These are phyloP conservation scores for Fraxinus anomala DNA, from an alignment of 257 asterid genomes.

Conservation along the genomic window DNA sequence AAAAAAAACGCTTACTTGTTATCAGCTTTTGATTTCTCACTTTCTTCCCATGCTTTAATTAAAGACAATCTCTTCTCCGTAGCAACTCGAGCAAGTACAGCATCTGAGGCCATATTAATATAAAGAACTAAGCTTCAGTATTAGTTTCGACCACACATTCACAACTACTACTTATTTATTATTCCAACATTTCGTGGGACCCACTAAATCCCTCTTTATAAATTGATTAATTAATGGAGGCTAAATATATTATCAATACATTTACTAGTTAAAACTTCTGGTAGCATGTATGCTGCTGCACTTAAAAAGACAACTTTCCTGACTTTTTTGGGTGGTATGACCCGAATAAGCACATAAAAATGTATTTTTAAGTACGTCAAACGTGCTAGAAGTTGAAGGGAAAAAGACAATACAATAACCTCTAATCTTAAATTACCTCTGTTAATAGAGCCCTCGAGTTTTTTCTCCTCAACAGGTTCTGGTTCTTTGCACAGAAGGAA, in stretches of 20 bases:
- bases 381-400: not conserved
- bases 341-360: not conserved
- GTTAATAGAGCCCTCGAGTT: constrained; percentile 69
- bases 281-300: not conserved
- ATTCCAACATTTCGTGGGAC: no score
- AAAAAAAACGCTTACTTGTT: constrained; percentile 59
- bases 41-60: constrained; percentile 96
- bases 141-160: no score
- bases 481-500: constrained; percentile 34
- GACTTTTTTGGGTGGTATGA: no score
- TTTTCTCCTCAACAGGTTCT: constrained; percentile 69
- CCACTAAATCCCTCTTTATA: no score
- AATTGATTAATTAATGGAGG: no score
- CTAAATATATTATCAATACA: not conserved
- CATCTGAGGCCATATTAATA: constrained; percentile 48
- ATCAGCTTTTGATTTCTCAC: constrained; percentile 87
- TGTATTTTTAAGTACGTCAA: not conserved
- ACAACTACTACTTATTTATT: no score
- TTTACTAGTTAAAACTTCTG: not conserved
- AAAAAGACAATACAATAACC: not conserved
- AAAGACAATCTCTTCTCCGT: constrained; percentile 81
- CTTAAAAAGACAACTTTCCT: no score
- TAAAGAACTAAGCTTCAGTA: not conserved
- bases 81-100: constrained; percentile 75
- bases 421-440: constrained; percentile 58